Evolutionary conservation across 352 stramenopile genomes (phyloP).

Genomic region (Plasmopara halstedii): DNA sequence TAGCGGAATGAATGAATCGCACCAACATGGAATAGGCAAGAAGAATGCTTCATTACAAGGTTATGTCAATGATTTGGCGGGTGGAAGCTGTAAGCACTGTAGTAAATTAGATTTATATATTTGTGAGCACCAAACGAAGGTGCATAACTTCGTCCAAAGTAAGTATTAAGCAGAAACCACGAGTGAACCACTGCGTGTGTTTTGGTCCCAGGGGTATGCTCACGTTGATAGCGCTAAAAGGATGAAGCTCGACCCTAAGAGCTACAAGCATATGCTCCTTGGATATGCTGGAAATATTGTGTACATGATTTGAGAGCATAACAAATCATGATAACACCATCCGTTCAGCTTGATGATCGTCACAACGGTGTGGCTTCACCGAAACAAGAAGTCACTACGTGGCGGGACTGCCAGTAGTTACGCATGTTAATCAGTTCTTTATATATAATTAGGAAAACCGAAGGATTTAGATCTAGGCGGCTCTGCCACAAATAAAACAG

Average conservation of each 20-base stretch:
- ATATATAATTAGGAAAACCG: no score
- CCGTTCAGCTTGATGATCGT: no score
- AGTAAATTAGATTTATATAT: slow-evolving; percentile 29
- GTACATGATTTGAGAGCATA: no score
- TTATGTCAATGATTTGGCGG: slow-evolving; percentile 18
- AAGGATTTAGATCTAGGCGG: no score
- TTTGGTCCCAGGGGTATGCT: slow-evolving; percentile 20
- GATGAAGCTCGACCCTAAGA: slow-evolving; percentile 20
- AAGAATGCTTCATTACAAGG: slow-evolving; percentile 21
- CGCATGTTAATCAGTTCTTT: no score
- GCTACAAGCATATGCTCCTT: slow-evolving; percentile 8
- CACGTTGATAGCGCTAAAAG: slow-evolving; percentile 16
- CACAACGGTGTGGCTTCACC: no score
- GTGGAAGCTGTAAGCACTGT: slow-evolving; percentile 20
- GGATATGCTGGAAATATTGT: slow-evolving; percentile 15
- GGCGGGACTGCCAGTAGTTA: no score
- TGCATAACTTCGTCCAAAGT: slow-evolving; percentile 15
- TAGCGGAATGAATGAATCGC: slow-evolving; percentile 12
- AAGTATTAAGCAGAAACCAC: slow-evolving; percentile 7
- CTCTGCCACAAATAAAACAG: no score
- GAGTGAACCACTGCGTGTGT: slow-evolving; percentile 19
- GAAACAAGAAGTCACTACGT: no score
- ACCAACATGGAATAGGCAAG: background rate
- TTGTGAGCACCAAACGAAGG: background rate
- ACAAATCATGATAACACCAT: no score